Base-by-base conservation (phyloP, 768 basidiomycete species). In the Suillus lakei region DNA sequence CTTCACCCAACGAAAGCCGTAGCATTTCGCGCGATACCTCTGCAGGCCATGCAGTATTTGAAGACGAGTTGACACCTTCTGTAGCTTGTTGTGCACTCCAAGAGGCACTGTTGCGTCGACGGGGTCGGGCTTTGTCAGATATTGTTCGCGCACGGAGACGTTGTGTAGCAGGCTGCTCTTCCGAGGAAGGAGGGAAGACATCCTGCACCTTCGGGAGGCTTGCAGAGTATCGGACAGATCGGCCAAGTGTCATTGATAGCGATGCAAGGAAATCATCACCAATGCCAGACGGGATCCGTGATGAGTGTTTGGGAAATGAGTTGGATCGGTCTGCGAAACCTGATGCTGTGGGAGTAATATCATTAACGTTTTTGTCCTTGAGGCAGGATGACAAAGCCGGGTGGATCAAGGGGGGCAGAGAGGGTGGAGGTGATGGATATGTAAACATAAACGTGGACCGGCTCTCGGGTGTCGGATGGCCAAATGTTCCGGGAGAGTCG, bases 1-100 rank as follows among this genome's bases (percentile, higher is more conserved):
- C 70, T 70, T 72, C 76, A 61, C 77, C 76, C 66, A 88, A 70
- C 38, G 86, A 83, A 32, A 88, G 72, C 43, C 80, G 77, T 44
- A 89, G 69, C 63, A 89, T 84, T 68, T 86, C 84, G 65, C 81
- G 83, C 50, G 87, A 85, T 23, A 88, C 85, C 62, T 84, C 81
- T 5, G 85, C 85, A 63, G 86, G 85, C 88, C 88, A 89, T 63
- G 80, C 81, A 34, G 77, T 80, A 41, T 79, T 79, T 48, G 66
- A 66, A 21, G 58, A 62, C 2, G 73, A 65, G 55, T 66, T 71
- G 41, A 77, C 76, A 4, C 76, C 74, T 16, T 71, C 78, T 12
- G 71, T 76, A 41, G 84, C 87, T 69, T 84, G 83, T 61, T 80
- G 72, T 21, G 86, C 80, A 56, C 80, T 86, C 77, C 85, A 88